Conservation (phyloP, 2,329 filamentous ascomycete genomes). For the Ophiocordyceps polyrhachis-furcata region DNA sequence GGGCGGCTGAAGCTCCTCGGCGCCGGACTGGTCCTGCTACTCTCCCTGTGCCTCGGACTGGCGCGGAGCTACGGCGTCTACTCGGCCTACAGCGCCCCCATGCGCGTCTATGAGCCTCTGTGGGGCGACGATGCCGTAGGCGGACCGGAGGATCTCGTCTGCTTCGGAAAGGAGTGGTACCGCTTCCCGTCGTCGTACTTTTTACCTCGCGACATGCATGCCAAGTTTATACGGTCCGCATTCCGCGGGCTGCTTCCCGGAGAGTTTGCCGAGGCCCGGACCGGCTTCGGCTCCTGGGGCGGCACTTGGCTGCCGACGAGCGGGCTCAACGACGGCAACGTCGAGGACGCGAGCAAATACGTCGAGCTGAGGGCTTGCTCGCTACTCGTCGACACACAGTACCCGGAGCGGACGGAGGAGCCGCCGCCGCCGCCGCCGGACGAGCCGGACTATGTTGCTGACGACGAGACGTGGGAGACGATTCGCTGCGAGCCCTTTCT, state of each 20-base stretch:
- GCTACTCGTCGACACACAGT: slow-evolving; percentile 77
- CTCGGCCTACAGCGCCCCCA: slow-evolving; percentile 66
- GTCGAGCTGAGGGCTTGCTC: slow-evolving; percentile 56
- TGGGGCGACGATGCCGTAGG: slow-evolving; percentile 34
- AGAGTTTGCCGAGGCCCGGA: slow-evolving; percentile 61
- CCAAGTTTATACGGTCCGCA: slow-evolving; percentile 80
- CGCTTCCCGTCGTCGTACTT: slow-evolving; percentile 90
- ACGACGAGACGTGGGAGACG: slow-evolving; percentile 58
- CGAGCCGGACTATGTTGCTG: slow-evolving; percentile 65
- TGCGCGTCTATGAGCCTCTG: slow-evolving; percentile 51
- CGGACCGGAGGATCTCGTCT: slow-evolving; percentile 50
- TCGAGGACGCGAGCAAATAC: slow-evolving; percentile 77
- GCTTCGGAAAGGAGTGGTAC: slow-evolving; percentile 96
- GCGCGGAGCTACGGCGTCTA: slow-evolving; percentile 60
- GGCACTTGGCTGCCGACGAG: slow-evolving; percentile 68
- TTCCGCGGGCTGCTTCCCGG: slow-evolving; percentile 81
- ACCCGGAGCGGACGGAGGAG: slow-evolving; percentile 33
- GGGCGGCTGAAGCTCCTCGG: slow-evolving; percentile 51
- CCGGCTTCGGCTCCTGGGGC: slow-evolving; percentile 52
- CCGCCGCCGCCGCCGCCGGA: slow-evolving; percentile 33
- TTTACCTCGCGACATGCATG: slow-evolving; percentile 61
- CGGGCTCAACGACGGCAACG: slow-evolving; percentile 84
- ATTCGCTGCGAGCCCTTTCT: slow-evolving; percentile 64
- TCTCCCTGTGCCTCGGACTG: slow-evolving; percentile 46
- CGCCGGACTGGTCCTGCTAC: slow-evolving; percentile 40